Base-by-base conservation (phyloP, 2,329 filamentous ascomycete genomes). In the Penicillium sp. region DNA sequence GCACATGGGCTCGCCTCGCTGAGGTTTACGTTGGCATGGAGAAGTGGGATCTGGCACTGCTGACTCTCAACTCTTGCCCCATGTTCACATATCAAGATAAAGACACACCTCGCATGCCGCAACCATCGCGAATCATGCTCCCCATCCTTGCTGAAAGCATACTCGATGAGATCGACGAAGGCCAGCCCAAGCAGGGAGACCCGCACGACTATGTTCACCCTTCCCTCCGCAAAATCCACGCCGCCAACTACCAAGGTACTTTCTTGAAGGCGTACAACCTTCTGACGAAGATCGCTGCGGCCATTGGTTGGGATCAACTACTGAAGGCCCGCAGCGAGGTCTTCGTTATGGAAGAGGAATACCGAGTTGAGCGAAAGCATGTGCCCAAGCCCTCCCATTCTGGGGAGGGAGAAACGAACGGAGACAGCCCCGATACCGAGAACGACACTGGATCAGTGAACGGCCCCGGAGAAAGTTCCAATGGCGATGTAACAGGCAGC, bases 81-180 rank as follows among this genome's bases (percentile, higher is more conserved):
- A 99, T 99, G 94, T 99, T 99, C 74, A 99, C 94, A 6, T 97
- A 99, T 74, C 94, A 97, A 75, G 94, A 99, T 75, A 97, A 97
- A 74, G 94, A 99, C 71, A 89, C 92, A 5, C 94, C 94, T 3
- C 78, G 94, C 56, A 93, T 97, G 89, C 94, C 94, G 1, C 92
- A 96, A 68, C 92, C 94, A 0, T 88, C 89, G 65, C 90, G 92
- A 52, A 89, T 97, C 40, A 86, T 90, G 63, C 83, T 99, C 13
- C 94, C 94, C 0, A 90, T 93, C 14, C 82, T 97, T 49, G 83
- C 89, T 0, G 94, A 97, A 73, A 96, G 91, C 16, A 86, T 92
- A 54, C 85, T 97, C 50, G 94, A 99, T 65, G 94, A 99, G 70
- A 96, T 99, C 62, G 93, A 97, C 69, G 95, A 94, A 74, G 91